Percentiles rank a stretch among this genome's conserved stretches.
phyloP scores from a whole-genome alignment of 1,284 basidiomycete genomes.

The Boletellus deceptivus region DNA sequence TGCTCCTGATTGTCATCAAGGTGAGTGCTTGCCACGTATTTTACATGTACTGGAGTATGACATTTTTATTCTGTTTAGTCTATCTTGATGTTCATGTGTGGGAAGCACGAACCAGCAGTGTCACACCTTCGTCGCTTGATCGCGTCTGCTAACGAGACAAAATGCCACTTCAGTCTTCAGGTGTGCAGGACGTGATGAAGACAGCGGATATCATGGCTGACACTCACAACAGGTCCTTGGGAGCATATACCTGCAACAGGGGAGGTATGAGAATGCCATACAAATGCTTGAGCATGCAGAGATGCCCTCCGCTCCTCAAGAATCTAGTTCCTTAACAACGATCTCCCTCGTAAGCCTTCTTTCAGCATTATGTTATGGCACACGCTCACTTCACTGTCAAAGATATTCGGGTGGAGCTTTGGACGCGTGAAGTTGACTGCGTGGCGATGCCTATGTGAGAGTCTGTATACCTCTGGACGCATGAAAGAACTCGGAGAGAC shows the following conservation, averaged over 20 bases:
- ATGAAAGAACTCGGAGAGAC: no score
- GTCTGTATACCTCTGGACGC: neutral
- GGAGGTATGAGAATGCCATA: no score
- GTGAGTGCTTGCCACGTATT: neutral
- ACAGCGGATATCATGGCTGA: neutral
- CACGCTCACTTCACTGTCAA: neutral
- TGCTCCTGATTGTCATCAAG: neutral
- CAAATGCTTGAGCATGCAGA: no score
- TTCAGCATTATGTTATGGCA: neutral
- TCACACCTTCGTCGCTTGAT: neutral
- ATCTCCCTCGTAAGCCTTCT: no score
- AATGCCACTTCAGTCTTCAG: neutral
- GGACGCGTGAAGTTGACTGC: neutral
- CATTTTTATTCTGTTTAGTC: neutral
- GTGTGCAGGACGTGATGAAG: neutral
- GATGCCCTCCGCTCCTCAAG: no score
- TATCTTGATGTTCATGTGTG: neutral
- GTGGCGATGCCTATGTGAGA: neutral
- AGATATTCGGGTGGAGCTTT: conserved; percentile 3
- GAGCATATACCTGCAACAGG: conserved; percentile 4
- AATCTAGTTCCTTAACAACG: no score
- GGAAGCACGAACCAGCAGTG: neutral
- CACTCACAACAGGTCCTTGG: neutral
- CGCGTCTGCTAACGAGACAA: neutral
- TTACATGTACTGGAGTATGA: neutral